A percentile compares a stretch with the other conserved stretches of the same genome.
These are phyloP conservation scores for Starmerella khaoyaiensis DNA, from an alignment of 805 yeast genomes.

Conservation along the genomic window DNA sequence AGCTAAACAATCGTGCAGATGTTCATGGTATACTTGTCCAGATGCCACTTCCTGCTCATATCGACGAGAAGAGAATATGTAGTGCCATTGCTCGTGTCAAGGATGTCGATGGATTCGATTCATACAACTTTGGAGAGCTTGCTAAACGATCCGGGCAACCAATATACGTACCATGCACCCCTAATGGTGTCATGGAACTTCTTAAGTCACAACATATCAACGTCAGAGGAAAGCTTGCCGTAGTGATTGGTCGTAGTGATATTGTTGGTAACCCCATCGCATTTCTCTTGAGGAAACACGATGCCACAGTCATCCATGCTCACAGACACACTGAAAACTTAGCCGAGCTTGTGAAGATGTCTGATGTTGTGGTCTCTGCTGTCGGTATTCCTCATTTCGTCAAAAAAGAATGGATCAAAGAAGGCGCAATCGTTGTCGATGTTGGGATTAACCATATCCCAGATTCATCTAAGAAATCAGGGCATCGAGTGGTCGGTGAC, in stretches of 20 bases:
- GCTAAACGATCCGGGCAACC: constrained; percentile 80
- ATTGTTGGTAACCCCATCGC: constrained; percentile 94
- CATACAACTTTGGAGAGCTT: constrained; percentile 79
- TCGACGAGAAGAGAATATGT: constrained; percentile 68
- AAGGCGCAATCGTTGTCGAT: constrained; percentile 79
- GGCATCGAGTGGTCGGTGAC: constrained; percentile 80
- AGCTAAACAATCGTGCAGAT: constrained; percentile 55
- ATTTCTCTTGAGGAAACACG: constrained; percentile 61
- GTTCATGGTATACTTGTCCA: constrained; percentile 86
- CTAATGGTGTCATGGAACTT: constrained; percentile 78
- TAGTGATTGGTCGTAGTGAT: constrained; percentile 91
- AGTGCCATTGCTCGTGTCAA: constrained; percentile 66
- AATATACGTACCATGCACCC: constrained; percentile 83
- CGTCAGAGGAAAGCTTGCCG: constrained; percentile 67
- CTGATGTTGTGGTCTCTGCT: constrained; percentile 90
- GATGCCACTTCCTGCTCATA: constrained; percentile 72
- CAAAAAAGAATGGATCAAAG: constrained; percentile 76
- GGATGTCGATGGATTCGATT: constrained; percentile 93
- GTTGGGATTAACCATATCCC: constrained; percentile 87
- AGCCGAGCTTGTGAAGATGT: constrained; percentile 44
- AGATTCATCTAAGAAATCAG: constrained; percentile 62
- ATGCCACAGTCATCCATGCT: constrained; percentile 74
- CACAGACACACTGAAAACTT: constrained; percentile 64
- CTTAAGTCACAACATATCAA: constrained; percentile 52
- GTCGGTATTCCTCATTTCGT: constrained; percentile 77